Evolutionary conservation across 495 filamentous ascomycete genomes (phyloP).

Genomic region (Daldinia loculata): DNA sequence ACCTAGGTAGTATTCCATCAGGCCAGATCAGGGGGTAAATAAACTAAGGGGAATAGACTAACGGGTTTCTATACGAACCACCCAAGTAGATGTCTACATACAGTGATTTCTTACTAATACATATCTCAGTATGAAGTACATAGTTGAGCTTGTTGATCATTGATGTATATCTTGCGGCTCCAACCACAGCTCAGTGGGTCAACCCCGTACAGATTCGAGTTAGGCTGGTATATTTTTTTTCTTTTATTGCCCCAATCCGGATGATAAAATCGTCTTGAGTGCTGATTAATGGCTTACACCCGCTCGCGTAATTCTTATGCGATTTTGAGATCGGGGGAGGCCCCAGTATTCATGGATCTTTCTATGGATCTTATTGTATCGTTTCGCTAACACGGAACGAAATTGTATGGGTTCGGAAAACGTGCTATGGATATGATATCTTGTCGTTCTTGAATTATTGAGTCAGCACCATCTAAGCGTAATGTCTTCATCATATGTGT

Average conservation of each 20-base stretch:
- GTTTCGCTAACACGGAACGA: not conserved
- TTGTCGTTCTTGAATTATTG: conserved; percentile 26
- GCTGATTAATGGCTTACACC: conserved; percentile 40
- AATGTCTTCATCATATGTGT: not conserved
- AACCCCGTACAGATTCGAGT: conserved; percentile 8
- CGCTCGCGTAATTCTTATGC: conserved; percentile 38
- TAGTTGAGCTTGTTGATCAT: not conserved
- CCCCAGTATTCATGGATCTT: conserved; percentile 7
- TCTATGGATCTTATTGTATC: conserved; percentile 13
- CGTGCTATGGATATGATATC: conserved; percentile 1
- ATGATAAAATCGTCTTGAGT: conserved; percentile 11
- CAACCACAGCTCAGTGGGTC: not conserved
- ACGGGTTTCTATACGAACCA: not conserved
- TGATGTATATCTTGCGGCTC: not conserved
- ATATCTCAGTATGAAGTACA: not conserved
- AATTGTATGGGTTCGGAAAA: conserved; percentile 1
- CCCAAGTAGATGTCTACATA: not conserved
- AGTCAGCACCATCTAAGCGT: conserved; percentile 27
- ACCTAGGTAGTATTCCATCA: not conserved
- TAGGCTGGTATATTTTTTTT: not conserved
- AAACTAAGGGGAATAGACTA: not conserved
- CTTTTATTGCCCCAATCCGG: conserved; percentile 17
- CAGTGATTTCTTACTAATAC: not conserved
- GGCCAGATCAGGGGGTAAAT: not conserved
- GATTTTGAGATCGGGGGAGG: conserved; percentile 6